Evolutionary conservation across 2,329 filamentous ascomycete genomes (phyloP).

Genomic region (Nigrospora sphaerica): DNA sequence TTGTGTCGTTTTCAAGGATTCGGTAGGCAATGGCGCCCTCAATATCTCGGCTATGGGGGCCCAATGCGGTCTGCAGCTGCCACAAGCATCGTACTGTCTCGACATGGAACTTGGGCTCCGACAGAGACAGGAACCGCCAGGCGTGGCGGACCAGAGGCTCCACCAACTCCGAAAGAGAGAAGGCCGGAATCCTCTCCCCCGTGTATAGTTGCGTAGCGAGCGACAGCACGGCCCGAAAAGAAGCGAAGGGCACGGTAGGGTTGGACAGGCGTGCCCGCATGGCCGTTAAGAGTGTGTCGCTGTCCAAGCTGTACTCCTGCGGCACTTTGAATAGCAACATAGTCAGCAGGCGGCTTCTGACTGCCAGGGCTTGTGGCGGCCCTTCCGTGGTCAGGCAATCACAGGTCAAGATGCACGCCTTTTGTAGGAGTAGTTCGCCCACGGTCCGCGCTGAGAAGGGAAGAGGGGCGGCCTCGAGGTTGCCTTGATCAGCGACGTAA

Average conservation of each 20-base stretch:
- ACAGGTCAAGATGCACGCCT: conserved; percentile 46
- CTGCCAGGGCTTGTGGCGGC: conserved; percentile 40
- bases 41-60: conserved; percentile 61
- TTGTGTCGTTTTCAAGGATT: conserved; percentile 50
- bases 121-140: conserved; percentile 77
- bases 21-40: conserved; percentile 70
- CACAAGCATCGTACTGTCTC: conserved; percentile 83
- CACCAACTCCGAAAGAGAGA: conserved; percentile 56
- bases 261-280: conserved; percentile 39
- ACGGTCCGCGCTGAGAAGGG: conserved; percentile 51
- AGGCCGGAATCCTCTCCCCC: conserved; percentile 40
- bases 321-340: conserved; percentile 48
- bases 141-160: conserved; percentile 62
- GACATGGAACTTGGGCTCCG: conserved; percentile 86
- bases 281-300: conserved; percentile 39
- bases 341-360: conserved; percentile 53
- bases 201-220: conserved; percentile 51
- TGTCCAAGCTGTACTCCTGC: conserved; percentile 35
- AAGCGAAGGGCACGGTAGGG: conserved; percentile 38
- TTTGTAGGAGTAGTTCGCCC: conserved; percentile 57
- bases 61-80: conserved; percentile 71
- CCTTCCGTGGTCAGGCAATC: conserved; percentile 34
- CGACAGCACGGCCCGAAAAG: conserved; percentile 52
- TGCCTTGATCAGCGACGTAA: conserved; percentile 65
- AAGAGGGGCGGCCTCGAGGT: conserved; percentile 51